phyloP scores from a whole-genome alignment of 2,329 filamentous ascomycete species.

The Grosmannia clavigera region DNA sequence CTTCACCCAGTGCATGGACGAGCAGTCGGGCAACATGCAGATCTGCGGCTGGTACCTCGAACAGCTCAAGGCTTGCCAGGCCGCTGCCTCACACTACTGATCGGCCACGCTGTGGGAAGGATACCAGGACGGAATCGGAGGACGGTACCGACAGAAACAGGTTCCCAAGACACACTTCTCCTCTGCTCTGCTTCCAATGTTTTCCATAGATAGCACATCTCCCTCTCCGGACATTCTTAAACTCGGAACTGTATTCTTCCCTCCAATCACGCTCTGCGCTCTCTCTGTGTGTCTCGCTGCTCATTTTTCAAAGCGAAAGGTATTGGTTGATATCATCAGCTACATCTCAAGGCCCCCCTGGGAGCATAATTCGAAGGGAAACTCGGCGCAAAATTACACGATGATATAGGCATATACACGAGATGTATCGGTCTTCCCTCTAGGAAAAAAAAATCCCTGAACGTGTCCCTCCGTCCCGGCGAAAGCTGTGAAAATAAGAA shows the following conservation, averaged over 20 bases:
- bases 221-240: not conserved
- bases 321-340: not conserved
- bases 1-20: conserved; percentile 95
- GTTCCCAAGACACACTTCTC: not conserved
- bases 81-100: conserved; percentile 61
- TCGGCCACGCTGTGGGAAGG: not conserved
- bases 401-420: conserved; percentile 1
- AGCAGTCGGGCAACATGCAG: conserved; percentile 84
- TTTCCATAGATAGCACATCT: not conserved
- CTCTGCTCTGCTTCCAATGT: not conserved
- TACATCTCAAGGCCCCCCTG: not conserved
- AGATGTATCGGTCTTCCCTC: not conserved
- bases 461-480: not conserved
- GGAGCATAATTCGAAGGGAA: not conserved
- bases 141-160: not conserved
- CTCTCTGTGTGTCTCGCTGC: not conserved
- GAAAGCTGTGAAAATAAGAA: not conserved
- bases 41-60: conserved; percentile 98
- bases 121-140: not conserved
- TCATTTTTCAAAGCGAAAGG: not conserved
- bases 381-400: conserved; percentile 1
- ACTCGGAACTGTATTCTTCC: not conserved
- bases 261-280: not conserved
- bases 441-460: not conserved
- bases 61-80: conserved; percentile 85